Evolutionary conservation across 106 monocot species (phyloP), one percentile per base, ranked within the genome.

Genomic region (Platanthera guangdongensis): DNA sequence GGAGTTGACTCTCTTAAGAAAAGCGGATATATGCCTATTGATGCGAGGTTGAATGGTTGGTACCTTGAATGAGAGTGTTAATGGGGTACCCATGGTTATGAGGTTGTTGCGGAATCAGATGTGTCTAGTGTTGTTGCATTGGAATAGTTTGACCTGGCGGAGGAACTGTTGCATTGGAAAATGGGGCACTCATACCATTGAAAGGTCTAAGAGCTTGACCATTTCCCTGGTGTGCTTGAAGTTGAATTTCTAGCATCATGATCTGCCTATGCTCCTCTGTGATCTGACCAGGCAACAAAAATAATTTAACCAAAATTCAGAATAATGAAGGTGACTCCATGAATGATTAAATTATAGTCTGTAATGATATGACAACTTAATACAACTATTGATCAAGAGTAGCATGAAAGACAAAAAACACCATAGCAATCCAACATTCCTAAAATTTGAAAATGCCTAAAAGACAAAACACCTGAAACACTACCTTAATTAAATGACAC

Each of bases 251-350:
- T 76, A 85, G 90, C 84, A 91, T 88, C 82, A 88, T 87, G 77
- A 90, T 86, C 77, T 91, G 89, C 79, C 87, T 87, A 59, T 89
- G 90, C 9, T 97, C 94, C 22, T 92, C 90, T 8, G 85, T 48
- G 59, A 79, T 90, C 71, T 92, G 94, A 74, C 84, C 86, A 79
- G 89, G 83, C 93, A 88, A 80, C 49, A 76, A 62, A 65, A 65
- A 65, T 28, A 12, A 7, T 18, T 65, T 15, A 49, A 59, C n/a
- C 9, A 46, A 64, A 16, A 78, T 7, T 78, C 18, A 51, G 72
- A 8, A 48, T 70, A 47, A 59, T 15, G 15, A 13, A 51, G 14
- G 47, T 70, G 16, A 70, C 19, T 70, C n/a, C 1, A 47, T 47
- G 65, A 65, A 65, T 65, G 32, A 12, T 65, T 28, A 70, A 15